phyloP scores from a whole-genome alignment of 2,329 filamentous ascomycete species.

The Harringtonia lauricola region DNA sequence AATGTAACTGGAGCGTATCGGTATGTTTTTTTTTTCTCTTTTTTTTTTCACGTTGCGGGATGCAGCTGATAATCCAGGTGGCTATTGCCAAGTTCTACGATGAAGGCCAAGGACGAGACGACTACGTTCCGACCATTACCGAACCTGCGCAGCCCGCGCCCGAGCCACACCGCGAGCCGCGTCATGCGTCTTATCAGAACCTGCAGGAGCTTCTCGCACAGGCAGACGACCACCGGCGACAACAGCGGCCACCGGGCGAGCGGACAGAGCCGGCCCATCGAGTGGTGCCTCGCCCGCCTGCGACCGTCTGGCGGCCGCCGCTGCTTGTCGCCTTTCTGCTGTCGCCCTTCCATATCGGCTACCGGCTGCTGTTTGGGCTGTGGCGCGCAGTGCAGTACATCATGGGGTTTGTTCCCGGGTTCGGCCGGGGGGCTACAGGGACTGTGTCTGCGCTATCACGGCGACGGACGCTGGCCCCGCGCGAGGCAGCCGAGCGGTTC shows the following conservation, averaged over 20 bases:
- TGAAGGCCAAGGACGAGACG: constrained; percentile 54
- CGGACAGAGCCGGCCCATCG: constrained; percentile 63
- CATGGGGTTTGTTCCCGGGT: constrained; percentile 64
- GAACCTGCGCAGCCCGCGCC: constrained; percentile 25
- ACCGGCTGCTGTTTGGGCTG: constrained; percentile 55
- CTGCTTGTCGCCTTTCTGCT: constrained; percentile 70
- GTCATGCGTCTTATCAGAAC: background rate
- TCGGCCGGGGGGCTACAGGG: constrained; percentile 37
- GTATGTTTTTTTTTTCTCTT: constrained; percentile 27
- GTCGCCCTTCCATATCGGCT: constrained; percentile 70
- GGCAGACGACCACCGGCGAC: background rate
- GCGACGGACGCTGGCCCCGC: constrained; percentile 64
- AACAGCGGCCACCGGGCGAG: constrained; percentile 9
- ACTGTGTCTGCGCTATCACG: constrained; percentile 14
- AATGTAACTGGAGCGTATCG: constrained; percentile 95
- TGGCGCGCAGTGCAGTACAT: constrained; percentile 68
- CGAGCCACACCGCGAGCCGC: background rate
- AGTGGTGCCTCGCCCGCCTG: constrained; percentile 67
- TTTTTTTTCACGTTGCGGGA: background rate
- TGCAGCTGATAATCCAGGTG: constrained; percentile 48
- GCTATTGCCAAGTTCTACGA: constrained; percentile 97
- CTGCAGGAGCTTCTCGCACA: background rate
- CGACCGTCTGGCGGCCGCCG: constrained; percentile 53
- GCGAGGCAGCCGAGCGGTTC: constrained; percentile 81
- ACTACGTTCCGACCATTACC: constrained; percentile 58